Evolutionary conservation across 768 basidiomycete species (phyloP).

Genomic region (Cantharellus cinnabarinus): DNA sequence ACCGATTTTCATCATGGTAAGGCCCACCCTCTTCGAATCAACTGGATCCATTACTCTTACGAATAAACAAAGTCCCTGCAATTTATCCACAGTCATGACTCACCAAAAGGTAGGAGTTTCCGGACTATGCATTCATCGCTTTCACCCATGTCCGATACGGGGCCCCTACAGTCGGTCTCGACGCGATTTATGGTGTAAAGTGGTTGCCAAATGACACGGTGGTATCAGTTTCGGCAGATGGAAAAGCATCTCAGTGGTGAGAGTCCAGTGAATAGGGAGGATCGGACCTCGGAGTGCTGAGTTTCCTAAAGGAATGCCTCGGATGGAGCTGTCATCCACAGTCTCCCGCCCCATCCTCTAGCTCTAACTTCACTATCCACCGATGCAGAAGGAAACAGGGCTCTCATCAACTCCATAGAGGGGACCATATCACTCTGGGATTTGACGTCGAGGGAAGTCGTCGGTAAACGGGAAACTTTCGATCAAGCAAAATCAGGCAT

Average conservation of each 20-base stretch:
- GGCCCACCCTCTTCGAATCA: no score
- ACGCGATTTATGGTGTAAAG: constrained; percentile 56
- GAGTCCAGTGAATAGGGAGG: not conserved
- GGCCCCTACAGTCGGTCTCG: constrained; percentile 37
- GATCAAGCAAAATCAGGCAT: constrained; percentile 31
- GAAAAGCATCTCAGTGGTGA: constrained; percentile 30
- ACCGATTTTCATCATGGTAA: no score
- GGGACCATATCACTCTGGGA: constrained; percentile 66
- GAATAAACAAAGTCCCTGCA: constrained; percentile 5
- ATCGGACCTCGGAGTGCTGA: not conserved
- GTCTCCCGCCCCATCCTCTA: constrained; percentile 58
- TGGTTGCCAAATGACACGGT: constrained; percentile 48
- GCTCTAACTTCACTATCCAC: constrained; percentile 68
- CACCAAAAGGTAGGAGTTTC: constrained; percentile 2
- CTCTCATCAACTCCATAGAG: constrained; percentile 66
- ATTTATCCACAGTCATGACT: constrained; percentile 8
- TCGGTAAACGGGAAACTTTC: constrained; percentile 57
- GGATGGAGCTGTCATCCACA: constrained; percentile 38
- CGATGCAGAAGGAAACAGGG: constrained; percentile 36
- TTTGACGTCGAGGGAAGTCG: constrained; percentile 34
- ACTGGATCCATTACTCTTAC: no score
- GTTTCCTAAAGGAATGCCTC: constrained; percentile 28
- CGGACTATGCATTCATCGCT: not conserved
- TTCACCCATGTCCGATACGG: not conserved
- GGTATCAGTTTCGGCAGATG: constrained; percentile 60